A percentile compares a stretch with the other conserved stretches of the same genome.
Evolutionary conservation across 306 rosid genomes (phyloP).

Genomic region (Carpinus fangiana): DNA sequence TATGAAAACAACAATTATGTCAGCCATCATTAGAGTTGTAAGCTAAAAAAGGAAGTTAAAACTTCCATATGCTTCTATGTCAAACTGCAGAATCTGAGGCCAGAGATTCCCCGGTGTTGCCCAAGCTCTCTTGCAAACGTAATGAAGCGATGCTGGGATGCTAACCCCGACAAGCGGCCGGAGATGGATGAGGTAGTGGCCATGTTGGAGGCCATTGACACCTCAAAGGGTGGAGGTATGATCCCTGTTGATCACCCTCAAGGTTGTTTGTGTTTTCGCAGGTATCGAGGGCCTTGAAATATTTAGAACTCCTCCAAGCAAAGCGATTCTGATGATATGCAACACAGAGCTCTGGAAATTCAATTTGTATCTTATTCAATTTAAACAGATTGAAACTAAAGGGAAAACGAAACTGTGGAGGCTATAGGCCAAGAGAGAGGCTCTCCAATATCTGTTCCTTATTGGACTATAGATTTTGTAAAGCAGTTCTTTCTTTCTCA

Average conservation of each 20-base stretch:
- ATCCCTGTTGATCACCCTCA: slow-evolving; percentile 85
- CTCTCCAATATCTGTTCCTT: slow-evolving; percentile 45
- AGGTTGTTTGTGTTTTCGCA: slow-evolving; percentile 85
- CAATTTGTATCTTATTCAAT: slow-evolving; percentile 48
- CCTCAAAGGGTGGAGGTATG: slow-evolving; percentile 98
- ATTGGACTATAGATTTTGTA: slow-evolving; percentile 62
- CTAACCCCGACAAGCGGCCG: slow-evolving; percentile 90
- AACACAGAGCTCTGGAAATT: slow-evolving; percentile 34
- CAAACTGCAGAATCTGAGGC: slow-evolving; percentile 87
- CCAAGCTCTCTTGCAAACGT: slow-evolving; percentile 96
- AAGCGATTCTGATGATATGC: slow-evolving; percentile 19
- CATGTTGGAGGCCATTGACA: slow-evolving; percentile 90
- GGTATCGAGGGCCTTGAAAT: slow-evolving; percentile 82
- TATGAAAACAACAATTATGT: neutral
- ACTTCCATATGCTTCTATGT: slow-evolving; percentile 13
- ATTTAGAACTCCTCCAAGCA: slow-evolving; percentile 25
- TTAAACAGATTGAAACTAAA: slow-evolving; percentile 43
- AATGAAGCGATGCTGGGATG: slow-evolving; percentile 99
- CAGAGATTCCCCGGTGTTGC: slow-evolving; percentile 97
- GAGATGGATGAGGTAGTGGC: slow-evolving; percentile 96
- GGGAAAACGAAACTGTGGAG: slow-evolving; percentile 43
- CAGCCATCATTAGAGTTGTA: slow-evolving; percentile 3
- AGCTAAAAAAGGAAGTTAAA: slow-evolving; percentile 9
- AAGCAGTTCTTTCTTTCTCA: slow-evolving; percentile 44
- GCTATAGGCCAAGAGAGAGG: slow-evolving; percentile 49